Evolutionary conservation across 176 grass and related monocot species (phyloP).

Genomic region (Lolium multiflorum): DNA sequence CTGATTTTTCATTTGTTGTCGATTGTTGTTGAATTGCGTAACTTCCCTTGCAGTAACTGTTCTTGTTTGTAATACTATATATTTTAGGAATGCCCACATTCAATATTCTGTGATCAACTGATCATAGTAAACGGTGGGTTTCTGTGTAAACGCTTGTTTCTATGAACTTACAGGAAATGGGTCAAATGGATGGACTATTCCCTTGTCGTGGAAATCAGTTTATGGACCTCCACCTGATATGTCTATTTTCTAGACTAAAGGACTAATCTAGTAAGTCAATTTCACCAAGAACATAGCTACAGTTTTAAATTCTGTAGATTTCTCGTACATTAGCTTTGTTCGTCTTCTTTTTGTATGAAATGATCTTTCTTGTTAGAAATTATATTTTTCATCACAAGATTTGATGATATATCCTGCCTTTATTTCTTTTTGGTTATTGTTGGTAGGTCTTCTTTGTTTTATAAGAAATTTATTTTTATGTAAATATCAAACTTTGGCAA

Average conservation of each 20-base stretch:
- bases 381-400: background rate
- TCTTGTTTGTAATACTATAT: background rate
- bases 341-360: background rate
- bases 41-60: conserved; percentile 1
- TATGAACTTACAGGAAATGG: conserved; percentile 59
- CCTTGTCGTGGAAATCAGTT: conserved; percentile 91
- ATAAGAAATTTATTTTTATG: background rate
- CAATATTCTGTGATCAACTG: background rate
- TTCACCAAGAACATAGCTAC: background rate
- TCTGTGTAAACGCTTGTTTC: conserved; percentile 5
- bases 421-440: conserved; percentile 2
- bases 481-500: background rate
- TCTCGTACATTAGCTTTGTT: background rate
- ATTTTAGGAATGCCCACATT: conserved; percentile 17
- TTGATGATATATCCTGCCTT: background rate
- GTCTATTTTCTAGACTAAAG: conserved; percentile 68
- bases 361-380: background rate
- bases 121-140: conserved; percentile 31
- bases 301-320: conserved; percentile 25
- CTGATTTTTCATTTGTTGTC: conserved; percentile 12
- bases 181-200: conserved; percentile 73
- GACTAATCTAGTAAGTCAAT: conserved; percentile 45
- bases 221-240: conserved; percentile 91
- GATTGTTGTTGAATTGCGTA: background rate
- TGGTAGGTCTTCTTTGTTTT: background rate